Conservation (phyloP, 441 rosid genomes). For the Euphorbia schlechtendalii region DNA sequence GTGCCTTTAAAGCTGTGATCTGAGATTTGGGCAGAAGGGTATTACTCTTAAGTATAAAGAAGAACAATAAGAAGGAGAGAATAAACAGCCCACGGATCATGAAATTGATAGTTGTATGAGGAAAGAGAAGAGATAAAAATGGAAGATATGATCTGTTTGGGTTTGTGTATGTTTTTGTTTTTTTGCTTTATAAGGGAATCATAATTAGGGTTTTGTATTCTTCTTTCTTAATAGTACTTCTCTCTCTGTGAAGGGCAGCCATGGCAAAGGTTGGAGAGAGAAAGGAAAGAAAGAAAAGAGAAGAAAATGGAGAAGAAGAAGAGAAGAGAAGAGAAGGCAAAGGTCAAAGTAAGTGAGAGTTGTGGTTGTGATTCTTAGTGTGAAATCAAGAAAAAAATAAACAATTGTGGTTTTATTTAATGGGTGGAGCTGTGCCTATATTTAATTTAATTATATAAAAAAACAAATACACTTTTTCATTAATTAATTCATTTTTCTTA, state of each 20-base stretch:
- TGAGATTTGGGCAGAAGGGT: constrained; percentile 23
- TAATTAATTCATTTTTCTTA: background rate
- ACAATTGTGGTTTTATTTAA: background rate
- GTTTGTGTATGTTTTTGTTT: constrained; percentile 5
- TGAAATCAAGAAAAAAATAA: constrained; percentile 25
- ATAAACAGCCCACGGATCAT: constrained; percentile 25
- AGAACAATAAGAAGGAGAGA: constrained; percentile 17
- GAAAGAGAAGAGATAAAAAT: constrained; percentile 6
- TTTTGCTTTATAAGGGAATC: constrained; percentile 18
- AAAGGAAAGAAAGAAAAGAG: background rate
- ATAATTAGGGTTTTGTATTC: constrained; percentile 44
- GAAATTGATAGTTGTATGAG: constrained; percentile 25
- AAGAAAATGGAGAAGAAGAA: background rate
- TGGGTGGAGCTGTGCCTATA: background rate
- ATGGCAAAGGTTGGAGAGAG: constrained; percentile 8
- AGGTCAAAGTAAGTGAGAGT: constrained; percentile 27
- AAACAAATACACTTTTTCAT: background rate
- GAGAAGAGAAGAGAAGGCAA: background rate
- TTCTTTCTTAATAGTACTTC: background rate
- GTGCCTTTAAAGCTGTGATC: constrained; percentile 22
- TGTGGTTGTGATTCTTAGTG: constrained; percentile 30
- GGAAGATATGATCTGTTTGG: constrained; percentile 1
- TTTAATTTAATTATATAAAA: background rate
- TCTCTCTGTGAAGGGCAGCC: constrained; percentile 12
- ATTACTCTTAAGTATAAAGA: constrained; percentile 8